Base-by-base conservation (phyloP, 1,284 basidiomycete species). In the Singerocomus rubriflavus region DNA sequence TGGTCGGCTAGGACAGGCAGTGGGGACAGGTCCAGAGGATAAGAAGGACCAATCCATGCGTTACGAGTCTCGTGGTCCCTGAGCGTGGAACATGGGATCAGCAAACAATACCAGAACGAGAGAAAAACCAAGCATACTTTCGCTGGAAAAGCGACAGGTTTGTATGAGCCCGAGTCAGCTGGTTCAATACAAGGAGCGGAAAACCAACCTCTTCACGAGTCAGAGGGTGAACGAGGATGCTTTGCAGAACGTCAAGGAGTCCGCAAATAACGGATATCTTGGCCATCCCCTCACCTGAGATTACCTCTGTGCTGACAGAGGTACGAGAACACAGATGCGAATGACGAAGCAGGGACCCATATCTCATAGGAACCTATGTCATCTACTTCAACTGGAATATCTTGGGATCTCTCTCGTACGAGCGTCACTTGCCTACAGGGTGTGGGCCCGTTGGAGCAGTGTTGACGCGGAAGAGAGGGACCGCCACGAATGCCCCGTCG, bases 401-500 rank as follows among this genome's bases (percentile, higher is more conserved):
- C 8, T 21, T 5, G 2, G 13, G 11, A 44, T 33, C 21, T 1
- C 7, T 33, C 21, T 1, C 7, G n/a, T 4, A 30, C 11, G 6
- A 16, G 17, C 29, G 14, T 26, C 2, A 62, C 80, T 60, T 57
- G 83, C 86, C 87, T 43, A 81, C 78, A n/a, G 87, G 86, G 68
- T 89, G 87, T 11, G 86, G 86, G 0, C 87, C 86, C 3, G 84
- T 79, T 3, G 86, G 85, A 4, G 68, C 77, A 2, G 71, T 76
- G 62, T 89, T 87, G 29, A 89, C 83, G 38, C 83, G 75, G 62
- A 77, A 85, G 17, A 87, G 72, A 10, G 86, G 87, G 1, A 88
- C 86, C 2, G 85, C 86, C 11, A 89, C 78, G 57, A 88, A 89
- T 1, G 86, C 85, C 4, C 85, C 86, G 48, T 88, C 83, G 16